Evolutionary conservation across 306 rosid genomes (phyloP), one percentile per base, ranked within the genome.

Genomic region (Glycine latifolia): DNA sequence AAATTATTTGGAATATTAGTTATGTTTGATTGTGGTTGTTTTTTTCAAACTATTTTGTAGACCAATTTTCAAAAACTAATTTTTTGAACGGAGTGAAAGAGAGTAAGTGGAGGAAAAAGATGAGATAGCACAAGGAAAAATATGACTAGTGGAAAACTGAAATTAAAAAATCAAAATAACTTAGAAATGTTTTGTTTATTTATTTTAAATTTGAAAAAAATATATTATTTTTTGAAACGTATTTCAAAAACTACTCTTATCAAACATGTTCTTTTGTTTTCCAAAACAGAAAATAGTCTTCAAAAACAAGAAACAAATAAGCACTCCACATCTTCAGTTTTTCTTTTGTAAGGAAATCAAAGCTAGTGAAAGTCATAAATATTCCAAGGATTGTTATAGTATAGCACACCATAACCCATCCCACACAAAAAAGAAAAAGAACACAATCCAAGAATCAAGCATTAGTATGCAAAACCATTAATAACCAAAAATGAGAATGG

Each of bases 381-480:
- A 37, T 37, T 37, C 41, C 41, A 37, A 37, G 41, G 41, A 37
- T 37, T 26, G 1, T 26, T 37, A 37, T 26, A 26, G 3, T 37
- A 37, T 37, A 37, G 41, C 41, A 37, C 4, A 37, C 41, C 5
- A 37, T 5, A 37, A 37, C 41, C 41, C 41, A 37, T 37, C 41
- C 41, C 41, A 37, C 41, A 3, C 41, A 3, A 37, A 37, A 37
- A 37, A 37, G 5, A 2, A 37, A 37, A 37, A 26, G 31, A 26
- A 26, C 31, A 39, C 17, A 46, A 35, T 14, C 26, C 67, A 65
- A 7, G 60, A 54, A 33, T 53, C 61, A 20, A 17, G n/a, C 73
- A 68, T 58, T 48, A 12, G 11, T 63, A 62, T 14, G 75, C 47
- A 78, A 73, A 82, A 43, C 37, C 49, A 73, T 78, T 54, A 78